Evolutionary conservation across 2,329 filamentous ascomycete species (phyloP), one percentile per base, ranked within the genome.

Genomic region (Aspergillus ustus): DNA sequence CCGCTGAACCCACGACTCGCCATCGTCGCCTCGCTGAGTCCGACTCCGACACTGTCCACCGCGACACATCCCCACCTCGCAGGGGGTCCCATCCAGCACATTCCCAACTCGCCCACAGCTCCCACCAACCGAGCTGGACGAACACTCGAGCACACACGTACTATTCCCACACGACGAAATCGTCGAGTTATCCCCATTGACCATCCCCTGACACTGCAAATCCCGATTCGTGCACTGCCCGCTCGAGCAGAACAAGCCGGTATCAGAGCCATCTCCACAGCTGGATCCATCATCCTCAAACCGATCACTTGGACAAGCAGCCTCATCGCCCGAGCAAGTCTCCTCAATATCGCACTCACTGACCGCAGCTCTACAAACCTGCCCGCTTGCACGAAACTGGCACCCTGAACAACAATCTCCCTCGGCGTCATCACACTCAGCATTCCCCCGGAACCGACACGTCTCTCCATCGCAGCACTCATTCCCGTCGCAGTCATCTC

Each of bases 401-500:
- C 64, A 66, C 7, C 57, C 34, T 1, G n/a, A 37, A 31, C 64
- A 66, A 11, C 64, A 66, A 13, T 50, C 50, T 4, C 61, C 59
- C 7, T 55, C 25, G 1, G 63, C 40, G n/a, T 63, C 59, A 22
- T 64, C 61, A 37, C 65, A 67, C 2, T 58, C 61, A 4, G 63
- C 62, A 3, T 55, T 60, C 7, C 46, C 60, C 2, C 53, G 29
- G 34, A 61, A 64, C 5, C 64, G 65, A 45, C 67, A 71, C 2
- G 68, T 69, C 19, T 59, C 7, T 2, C 62, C 61, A 29, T 70
- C 63, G 17, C 68, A 70, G 59, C 68, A 71, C 2, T 17, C 4
- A 40, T 62, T 64, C 2, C 58, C 60, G 28, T 59, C 54, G 20
- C 67, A 69, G 4, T 79, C 75, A 4, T 80, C 78, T 57, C 93